A percentile compares a stretch with the other conserved stretches of the same genome.
Evolutionary conservation across 345 rosid genomes (phyloP).

Genomic region (Cardamine chenopodiifolia): DNA sequence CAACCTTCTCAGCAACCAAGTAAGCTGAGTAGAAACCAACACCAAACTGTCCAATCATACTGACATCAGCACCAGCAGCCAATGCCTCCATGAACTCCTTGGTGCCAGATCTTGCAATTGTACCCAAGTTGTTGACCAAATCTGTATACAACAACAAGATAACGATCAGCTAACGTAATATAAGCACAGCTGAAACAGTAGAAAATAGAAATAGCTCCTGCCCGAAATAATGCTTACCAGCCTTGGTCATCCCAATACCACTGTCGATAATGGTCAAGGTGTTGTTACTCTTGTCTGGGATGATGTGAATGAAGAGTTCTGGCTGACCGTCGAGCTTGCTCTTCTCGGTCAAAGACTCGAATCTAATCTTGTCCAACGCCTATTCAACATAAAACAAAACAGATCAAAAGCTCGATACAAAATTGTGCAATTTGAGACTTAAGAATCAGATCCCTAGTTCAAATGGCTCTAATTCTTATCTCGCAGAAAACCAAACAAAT

Average conservation of each 20-base stretch:
- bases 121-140: slow-evolving; percentile 88
- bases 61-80: slow-evolving; percentile 87
- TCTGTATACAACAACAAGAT: slow-evolving; percentile 38
- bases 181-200: background rate
- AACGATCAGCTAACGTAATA: background rate
- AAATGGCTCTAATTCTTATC: background rate
- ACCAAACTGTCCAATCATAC: slow-evolving; percentile 91
- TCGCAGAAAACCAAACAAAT: background rate
- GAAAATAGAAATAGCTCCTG: too few species aligned
- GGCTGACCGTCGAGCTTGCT: slow-evolving; percentile 85
- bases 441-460: background rate
- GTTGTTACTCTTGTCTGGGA: slow-evolving; percentile 76
- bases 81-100: slow-evolving; percentile 91
- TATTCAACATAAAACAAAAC: slow-evolving; percentile 1
- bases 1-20: slow-evolving; percentile 79
- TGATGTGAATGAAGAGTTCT: slow-evolving; percentile 78
- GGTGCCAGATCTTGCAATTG: slow-evolving; percentile 87
- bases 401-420: background rate
- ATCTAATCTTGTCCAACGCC: slow-evolving; percentile 85
- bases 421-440: background rate
- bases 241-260: slow-evolving; percentile 90
- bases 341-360: slow-evolving; percentile 85
- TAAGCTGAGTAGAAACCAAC: slow-evolving; percentile 88
- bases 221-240: slow-evolving; percentile 50
- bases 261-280: slow-evolving; percentile 70